Evolutionary conservation across 345 rosid genomes (phyloP).

Genomic region (Acer saccharum): DNA sequence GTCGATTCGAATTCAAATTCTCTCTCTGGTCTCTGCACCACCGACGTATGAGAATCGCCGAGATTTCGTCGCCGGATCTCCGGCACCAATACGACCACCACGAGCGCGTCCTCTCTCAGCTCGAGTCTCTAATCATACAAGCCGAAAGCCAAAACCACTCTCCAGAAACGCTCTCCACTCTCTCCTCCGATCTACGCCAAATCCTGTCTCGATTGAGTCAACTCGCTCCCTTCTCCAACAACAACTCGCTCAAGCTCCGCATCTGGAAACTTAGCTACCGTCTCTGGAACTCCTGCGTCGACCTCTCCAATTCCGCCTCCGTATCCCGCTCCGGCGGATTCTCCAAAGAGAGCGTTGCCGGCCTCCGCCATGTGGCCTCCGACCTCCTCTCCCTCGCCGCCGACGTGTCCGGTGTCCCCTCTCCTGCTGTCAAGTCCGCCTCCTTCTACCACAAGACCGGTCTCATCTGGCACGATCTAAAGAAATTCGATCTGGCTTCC

Average conservation of each 20-base stretch:
- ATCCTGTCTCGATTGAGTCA: constrained; percentile 56
- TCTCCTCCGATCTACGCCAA: constrained; percentile 57
- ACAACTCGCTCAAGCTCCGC: constrained; percentile 63
- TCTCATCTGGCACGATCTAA: constrained; percentile 60
- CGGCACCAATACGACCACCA: constrained; percentile 32
- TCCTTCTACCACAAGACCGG: constrained; percentile 86
- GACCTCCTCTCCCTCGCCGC: constrained; percentile 76
- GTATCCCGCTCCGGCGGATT: constrained; percentile 38
- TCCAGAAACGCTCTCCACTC: constrained; percentile 36
- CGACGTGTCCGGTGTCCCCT: constrained; percentile 71
- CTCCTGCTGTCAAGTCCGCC: constrained; percentile 67
- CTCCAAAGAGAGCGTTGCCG: constrained; percentile 39
- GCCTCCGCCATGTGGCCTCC: constrained; percentile 77
- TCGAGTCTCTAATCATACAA: constrained; percentile 66
- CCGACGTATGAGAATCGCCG: constrained; percentile 74
- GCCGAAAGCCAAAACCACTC: constrained; percentile 47
- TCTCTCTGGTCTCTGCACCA: constrained; percentile 30
- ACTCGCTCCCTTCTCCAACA: constrained; percentile 47
- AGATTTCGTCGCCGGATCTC: constrained; percentile 68
- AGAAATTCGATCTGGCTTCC: constrained; percentile 73
- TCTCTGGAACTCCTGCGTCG: constrained; percentile 96
- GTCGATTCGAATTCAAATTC: constrained; percentile 17
- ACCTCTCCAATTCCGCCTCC: constrained; percentile 64
- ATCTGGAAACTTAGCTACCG: constrained; percentile 92
- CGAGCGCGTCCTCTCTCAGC: constrained; percentile 54